Conservation (phyloP, 768 basidiomycete genomes). For the Calocybe indica region DNA sequence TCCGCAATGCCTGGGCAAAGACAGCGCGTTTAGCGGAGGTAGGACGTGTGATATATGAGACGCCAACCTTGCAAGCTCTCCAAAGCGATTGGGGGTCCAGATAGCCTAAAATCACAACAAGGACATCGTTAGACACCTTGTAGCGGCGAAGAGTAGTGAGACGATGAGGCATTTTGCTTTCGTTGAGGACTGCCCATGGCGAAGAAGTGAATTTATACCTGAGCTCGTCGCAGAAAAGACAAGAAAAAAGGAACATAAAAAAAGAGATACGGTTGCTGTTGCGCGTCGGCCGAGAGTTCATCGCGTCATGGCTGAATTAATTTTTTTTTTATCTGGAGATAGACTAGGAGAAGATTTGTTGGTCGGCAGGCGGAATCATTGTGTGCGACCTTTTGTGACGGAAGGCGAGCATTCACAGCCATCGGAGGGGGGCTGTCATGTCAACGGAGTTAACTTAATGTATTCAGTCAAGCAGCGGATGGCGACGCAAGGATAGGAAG, state of each 20-base stretch:
- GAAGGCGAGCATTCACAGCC: slow-evolving; percentile 26
- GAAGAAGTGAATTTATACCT: slow-evolving; percentile 42
- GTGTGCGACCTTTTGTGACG: slow-evolving; percentile 47
- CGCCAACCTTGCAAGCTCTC: slow-evolving; percentile 37
- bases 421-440: slow-evolving; percentile 45
- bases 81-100: slow-evolving; percentile 43
- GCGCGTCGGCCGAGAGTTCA: slow-evolving; percentile 23
- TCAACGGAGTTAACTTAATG: slow-evolving; percentile 33
- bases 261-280: slow-evolving; percentile 39
- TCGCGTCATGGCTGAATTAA: too few relatives aligned
- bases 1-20: slow-evolving; percentile 34
- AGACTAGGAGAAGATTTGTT: slow-evolving; percentile 33
- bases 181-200: slow-evolving; percentile 22
- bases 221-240: slow-evolving; percentile 26
- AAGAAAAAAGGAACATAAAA: slow-evolving; percentile 38
- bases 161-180: slow-evolving; percentile 39
- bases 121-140: slow-evolving; percentile 47
- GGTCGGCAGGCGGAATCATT: slow-evolving; percentile 45
- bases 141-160: slow-evolving; percentile 36
- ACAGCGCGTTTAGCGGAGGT: background rate
- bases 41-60: background rate
- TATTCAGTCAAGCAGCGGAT: too few relatives aligned
- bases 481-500: slow-evolving; percentile 7
- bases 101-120: slow-evolving; percentile 42
- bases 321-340: slow-evolving; percentile 4